phyloP scores from a whole-genome alignment of 768 basidiomycete genomes.

The Kwoniella europaea region DNA sequence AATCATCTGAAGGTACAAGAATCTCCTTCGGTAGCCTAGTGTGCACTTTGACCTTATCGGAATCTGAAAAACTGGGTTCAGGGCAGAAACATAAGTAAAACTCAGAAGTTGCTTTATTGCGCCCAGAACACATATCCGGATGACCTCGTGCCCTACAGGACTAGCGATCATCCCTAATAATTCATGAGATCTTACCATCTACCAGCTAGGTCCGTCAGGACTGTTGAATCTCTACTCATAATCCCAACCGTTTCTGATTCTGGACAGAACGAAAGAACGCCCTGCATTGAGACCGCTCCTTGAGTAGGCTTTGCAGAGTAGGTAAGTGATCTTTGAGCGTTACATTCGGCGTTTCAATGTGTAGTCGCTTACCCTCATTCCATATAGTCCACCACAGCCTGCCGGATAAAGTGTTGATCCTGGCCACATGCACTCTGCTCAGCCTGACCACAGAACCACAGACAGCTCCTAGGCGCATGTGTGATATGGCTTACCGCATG shows the following conservation, averaged over 20 bases:
- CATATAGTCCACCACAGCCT: neutral
- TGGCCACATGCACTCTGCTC: neutral
- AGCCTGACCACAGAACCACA: too few relatives aligned
- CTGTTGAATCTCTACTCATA: neutral
- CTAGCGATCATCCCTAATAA: too few relatives aligned
- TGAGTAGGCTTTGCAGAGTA: neutral
- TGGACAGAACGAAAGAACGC: neutral
- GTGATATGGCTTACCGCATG: neutral
- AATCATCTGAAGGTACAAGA: too few relatives aligned
- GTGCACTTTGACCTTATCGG: too few relatives aligned
- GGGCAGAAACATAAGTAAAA: too few relatives aligned
- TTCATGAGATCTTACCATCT: neutral
- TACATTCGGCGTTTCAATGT: too few relatives aligned
- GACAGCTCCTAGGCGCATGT: too few relatives aligned
- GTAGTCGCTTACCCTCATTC: neutral
- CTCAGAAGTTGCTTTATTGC: too few relatives aligned
- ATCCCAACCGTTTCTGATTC: neutral
- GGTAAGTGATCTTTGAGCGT: neutral
- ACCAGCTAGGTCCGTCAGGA: neutral
- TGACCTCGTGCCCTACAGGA: too few relatives aligned
- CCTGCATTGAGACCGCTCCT: neutral
- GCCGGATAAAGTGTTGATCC: neutral
- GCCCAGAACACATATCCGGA: too few relatives aligned
- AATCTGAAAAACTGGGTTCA: too few relatives aligned
- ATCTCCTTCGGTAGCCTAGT: too few relatives aligned